These are phyloP conservation scores for Pelargonium cotyledonis DNA, from an alignment of 441 rosid species.

Conservation along the genomic window DNA sequence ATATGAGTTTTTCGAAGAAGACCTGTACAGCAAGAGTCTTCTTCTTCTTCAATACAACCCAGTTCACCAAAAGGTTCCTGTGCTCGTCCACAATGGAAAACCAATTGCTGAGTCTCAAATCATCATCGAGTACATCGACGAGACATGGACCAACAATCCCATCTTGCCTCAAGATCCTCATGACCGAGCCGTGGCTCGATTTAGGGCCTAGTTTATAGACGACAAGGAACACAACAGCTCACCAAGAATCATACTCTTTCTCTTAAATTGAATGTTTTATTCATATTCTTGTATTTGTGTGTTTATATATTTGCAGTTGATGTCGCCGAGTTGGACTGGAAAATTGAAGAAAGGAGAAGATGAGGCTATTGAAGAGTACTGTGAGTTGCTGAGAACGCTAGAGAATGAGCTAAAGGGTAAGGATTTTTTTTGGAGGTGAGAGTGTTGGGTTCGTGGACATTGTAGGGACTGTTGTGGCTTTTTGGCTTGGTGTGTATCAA, in stretches of 20 bases:
- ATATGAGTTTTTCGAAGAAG: not conserved
- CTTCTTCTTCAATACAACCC: not conserved
- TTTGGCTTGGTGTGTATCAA: too few relatives aligned
- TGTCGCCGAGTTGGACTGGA: not conserved
- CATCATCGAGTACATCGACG: not conserved
- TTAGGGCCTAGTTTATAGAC: not conserved
- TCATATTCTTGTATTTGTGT: too few relatives aligned
- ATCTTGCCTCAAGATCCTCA: not conserved
- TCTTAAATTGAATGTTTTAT: too few relatives aligned
- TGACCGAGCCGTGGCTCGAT: not conserved
- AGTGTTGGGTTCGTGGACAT: not conserved
- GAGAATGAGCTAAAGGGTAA: conserved; percentile 5
- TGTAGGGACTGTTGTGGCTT: not conserved
- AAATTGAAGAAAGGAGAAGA: not conserved
- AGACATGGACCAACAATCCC: not conserved
- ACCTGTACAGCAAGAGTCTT: not conserved
- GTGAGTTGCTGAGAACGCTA: not conserved
- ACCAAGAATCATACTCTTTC: too few relatives aligned
- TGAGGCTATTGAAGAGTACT: not conserved
- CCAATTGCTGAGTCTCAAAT: not conserved
- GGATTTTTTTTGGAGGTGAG: conserved; percentile 6
- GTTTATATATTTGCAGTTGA: not conserved
- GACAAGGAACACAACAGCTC: not conserved
- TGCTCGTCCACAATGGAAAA: not conserved
- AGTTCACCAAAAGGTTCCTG: not conserved